Evolutionary conservation across 331 rosid species (phyloP), one percentile per base, ranked within the genome.

Genomic region (Saraca asoca): DNA sequence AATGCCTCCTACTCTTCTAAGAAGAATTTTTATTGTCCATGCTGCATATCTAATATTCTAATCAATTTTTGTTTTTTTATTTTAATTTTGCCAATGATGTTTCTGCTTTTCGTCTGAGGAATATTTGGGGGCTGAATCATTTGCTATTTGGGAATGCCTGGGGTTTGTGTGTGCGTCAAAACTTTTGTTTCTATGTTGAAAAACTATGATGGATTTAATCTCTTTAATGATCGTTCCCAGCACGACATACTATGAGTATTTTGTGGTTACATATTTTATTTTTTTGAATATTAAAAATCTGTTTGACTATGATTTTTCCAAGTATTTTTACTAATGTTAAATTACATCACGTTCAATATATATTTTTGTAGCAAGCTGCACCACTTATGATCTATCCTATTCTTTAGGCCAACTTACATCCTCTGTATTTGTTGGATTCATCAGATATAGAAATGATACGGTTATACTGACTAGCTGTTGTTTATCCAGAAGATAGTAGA

Each of bases 401-500:
- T n/a, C n/a, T n/a, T n/a, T n/a, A n/a, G n/a, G n/a, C n/a, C 2
- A 39, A 39, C 2, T 34, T 19, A 17, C 51, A 12, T 4, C 16
- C 8, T 12, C 18, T 57, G 58, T 35, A 10, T 4, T 56, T 62
- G 9, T 37, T 39, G 33, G 70, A 41, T 48, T 70, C 62, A 33
- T 24, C 31, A 24, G 1, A 1, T 1, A 3, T 14, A 66, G 29
- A 7, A 24, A 10, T 7, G 7, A 58, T 48, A 4, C 44, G 29
- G 39, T 15, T 74, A 33, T 55, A 18, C 18, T 45, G 57, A 83
- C 54, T 51, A 64, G 58, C 44, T 34, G 5, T 48, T 43, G 34
- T 70, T 69, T 62, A 31, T 68, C 71, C 39, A 11, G 50, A 75
- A 81, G 89, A 75, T 66, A 29, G 52, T 75, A 80, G 80, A 87